Evolutionary conservation across 169 alveolate species (phyloP), one percentile per base, ranked within the genome.

Genomic region (Theileria equi): DNA sequence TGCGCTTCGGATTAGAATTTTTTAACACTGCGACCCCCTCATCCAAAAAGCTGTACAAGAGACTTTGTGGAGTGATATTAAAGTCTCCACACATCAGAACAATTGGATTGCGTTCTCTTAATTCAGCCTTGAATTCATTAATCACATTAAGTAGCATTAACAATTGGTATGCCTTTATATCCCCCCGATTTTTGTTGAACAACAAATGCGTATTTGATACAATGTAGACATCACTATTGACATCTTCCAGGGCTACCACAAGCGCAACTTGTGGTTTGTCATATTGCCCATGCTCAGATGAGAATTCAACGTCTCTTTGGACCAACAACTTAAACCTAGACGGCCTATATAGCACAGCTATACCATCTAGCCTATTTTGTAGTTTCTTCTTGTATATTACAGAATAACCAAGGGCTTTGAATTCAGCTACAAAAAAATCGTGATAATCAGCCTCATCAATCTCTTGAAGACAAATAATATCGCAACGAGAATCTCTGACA

Each of bases 51-150:
- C 81, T 69, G 76, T 86, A 86, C 28, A 86, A 44, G 38, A 86
- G 41, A 41, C 90, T 81, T 40, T 86, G 88, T 4, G 92, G 92
- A 2, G 92, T 86, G 61, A 81, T 62, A 73, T 86, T 86, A 47
- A 81, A 64, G 72, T 86, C 92, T 0, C 90, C 92, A 48, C 92
- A 86, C 54, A 86, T 64, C 48, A 86, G 58, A 5, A 81, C 67
- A 45, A 69, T 62, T 10, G 92, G 92, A 63, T 29, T 61, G 0
- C 64, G 52, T 45, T 10, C 35, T 13, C 32, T 31, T 8, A 6
- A 21, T 8, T 68, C 52, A 13, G 26, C 38, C 17, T 28, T 45
- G 34, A 38, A 68, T 26, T 43, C 61, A 50, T 82, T 67, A 54
- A 35, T 65, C 74, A 49, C 72, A 26, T 64, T 64, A 10, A 85